Evolutionary conservation across 78 protist species (phyloP).

Genomic region (Cavenderia fasciculata): DNA sequence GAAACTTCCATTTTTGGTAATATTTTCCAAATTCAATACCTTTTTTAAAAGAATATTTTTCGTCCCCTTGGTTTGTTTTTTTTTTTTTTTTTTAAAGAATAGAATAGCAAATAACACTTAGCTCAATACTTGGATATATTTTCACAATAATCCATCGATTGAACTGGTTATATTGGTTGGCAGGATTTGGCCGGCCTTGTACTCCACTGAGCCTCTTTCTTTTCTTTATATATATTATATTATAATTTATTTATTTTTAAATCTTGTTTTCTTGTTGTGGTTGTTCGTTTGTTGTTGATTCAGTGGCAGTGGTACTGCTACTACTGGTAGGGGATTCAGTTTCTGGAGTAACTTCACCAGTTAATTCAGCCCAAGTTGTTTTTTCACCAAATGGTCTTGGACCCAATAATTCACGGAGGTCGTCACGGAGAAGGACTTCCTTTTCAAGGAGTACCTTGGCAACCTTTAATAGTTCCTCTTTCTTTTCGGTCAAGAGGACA

Average conservation of each 20-base stretch:
- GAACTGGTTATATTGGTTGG: too few relatives aligned
- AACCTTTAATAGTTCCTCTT: constrained; percentile 66
- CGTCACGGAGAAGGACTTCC: constrained; percentile 90
- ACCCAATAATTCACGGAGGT: constrained; percentile 85
- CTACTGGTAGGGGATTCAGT: not conserved
- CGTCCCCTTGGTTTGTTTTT: too few relatives aligned
- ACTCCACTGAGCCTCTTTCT: too few relatives aligned
- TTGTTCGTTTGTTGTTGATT: not conserved
- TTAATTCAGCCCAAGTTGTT: constrained; percentile 68
- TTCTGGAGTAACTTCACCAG: constrained; percentile 30
- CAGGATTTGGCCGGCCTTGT: too few relatives aligned
- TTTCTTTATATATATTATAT: too few relatives aligned
- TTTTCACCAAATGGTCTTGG: constrained; percentile 83
- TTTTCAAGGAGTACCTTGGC: constrained; percentile 89
- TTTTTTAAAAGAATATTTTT: too few relatives aligned
- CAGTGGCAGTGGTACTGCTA: not conserved
- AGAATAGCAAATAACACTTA: too few relatives aligned
- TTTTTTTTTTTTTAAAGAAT: too few relatives aligned
- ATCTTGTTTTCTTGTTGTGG: not conserved
- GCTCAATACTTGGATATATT: too few relatives aligned
- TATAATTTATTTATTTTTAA: not conserved
- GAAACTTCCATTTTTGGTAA: too few relatives aligned
- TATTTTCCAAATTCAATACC: too few relatives aligned
- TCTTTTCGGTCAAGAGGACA: constrained; percentile 70
- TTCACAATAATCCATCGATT: too few relatives aligned